These are phyloP conservation scores for Rhynchospora pubera DNA, from an alignment of 176 grass and related monocot genomes.

Conservation along the genomic window DNA sequence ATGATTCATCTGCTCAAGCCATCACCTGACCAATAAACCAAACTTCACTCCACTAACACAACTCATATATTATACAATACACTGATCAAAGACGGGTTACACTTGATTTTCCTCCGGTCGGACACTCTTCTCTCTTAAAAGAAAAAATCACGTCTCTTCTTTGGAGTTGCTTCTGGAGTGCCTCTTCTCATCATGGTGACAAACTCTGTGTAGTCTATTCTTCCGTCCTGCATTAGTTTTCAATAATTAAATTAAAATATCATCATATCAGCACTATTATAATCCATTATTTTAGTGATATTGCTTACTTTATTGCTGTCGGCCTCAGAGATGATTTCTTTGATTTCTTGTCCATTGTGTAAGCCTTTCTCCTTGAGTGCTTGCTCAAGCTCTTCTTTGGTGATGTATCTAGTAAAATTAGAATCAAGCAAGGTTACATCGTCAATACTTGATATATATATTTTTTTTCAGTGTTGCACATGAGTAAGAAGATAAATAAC, in stretches of 20 bases:
- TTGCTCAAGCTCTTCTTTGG: slow-evolving; percentile 68
- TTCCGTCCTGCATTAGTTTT: slow-evolving; percentile 48
- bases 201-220: slow-evolving; percentile 80
- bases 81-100: neutral
- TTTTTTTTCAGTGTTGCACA: neutral
- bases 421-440: neutral
- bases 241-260: neutral
- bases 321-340: slow-evolving; percentile 60
- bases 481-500: neutral
- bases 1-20: neutral
- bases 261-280: neutral
- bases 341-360: slow-evolving; percentile 48
- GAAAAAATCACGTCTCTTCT: slow-evolving; percentile 65
- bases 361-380: slow-evolving; percentile 59
- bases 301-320: slow-evolving; percentile 57
- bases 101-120: neutral
- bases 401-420: slow-evolving; percentile 42
- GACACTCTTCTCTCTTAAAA: slow-evolving; percentile 28
- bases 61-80: slow-evolving; percentile 8
- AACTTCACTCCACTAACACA: neutral
- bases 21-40: neutral
- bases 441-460: neutral
- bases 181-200: slow-evolving; percentile 80
- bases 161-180: slow-evolving; percentile 53
- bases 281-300: neutral